Conservation (phyloP, 2,329 filamentous ascomycete genomes). For the Paracamarosporium sp. region DNA sequence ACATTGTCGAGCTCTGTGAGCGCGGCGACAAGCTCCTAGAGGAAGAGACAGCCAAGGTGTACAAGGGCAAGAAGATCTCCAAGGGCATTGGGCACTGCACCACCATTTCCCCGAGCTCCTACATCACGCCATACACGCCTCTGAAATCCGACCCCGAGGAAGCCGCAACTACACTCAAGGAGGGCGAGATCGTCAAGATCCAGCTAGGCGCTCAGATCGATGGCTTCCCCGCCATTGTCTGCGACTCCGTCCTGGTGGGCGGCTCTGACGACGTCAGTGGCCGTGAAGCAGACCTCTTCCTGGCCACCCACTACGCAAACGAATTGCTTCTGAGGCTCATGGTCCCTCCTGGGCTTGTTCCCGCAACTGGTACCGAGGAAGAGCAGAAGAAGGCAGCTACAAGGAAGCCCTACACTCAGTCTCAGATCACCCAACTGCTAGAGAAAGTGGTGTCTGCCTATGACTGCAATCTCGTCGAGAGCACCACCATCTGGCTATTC, state of each 20-base stretch:
- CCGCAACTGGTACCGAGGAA: slow-evolving; percentile 80
- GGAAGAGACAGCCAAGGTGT: slow-evolving; percentile 93
- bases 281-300: slow-evolving; percentile 82
- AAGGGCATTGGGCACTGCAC: slow-evolving; percentile 97
- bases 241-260: slow-evolving; percentile 83
- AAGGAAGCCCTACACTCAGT: slow-evolving; percentile 82
- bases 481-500: slow-evolving; percentile 97
- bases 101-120: slow-evolving; percentile 91
- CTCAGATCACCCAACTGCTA: slow-evolving; percentile 83
- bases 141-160: slow-evolving; percentile 86
- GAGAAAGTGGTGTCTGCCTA: slow-evolving; percentile 93
- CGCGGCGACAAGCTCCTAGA: slow-evolving; percentile 94
- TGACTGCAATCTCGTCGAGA: slow-evolving; percentile 92
- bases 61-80: slow-evolving; percentile 94
- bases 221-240: slow-evolving; percentile 95
- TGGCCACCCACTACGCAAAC: slow-evolving; percentile 94
- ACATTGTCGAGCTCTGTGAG: slow-evolving; percentile 93
- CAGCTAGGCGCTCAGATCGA: slow-evolving; percentile 99
- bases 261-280: slow-evolving; percentile 72
- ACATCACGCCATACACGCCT: slow-evolving; percentile 96
- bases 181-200: slow-evolving; percentile 91
- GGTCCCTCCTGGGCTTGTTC: slow-evolving; percentile 84
- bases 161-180: slow-evolving; percentile 78
- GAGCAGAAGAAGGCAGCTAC: slow-evolving; percentile 89
- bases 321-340: slow-evolving; percentile 91